A percentile compares a stretch with the other conserved stretches of the same genome.
Evolutionary conservation across 306 rosid genomes (phyloP).

Genomic region (Vigna unguiculata): DNA sequence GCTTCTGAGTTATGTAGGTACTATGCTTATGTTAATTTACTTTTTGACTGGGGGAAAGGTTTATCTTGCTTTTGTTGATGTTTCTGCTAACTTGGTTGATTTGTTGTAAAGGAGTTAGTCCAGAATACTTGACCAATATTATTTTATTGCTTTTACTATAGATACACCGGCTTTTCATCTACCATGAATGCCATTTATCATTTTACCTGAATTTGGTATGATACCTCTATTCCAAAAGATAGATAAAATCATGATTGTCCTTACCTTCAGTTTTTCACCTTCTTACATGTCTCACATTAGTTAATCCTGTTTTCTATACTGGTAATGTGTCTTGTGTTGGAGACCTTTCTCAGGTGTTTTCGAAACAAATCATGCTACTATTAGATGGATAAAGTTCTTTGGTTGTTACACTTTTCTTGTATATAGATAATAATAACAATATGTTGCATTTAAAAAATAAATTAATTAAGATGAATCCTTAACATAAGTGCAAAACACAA

Average conservation of each 20-base stretch:
- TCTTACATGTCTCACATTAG: neutral
- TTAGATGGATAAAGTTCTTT: constrained; percentile 5
- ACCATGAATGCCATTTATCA: neutral
- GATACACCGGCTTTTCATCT: neutral
- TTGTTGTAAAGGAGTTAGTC: neutral
- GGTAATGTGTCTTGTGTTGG: neutral
- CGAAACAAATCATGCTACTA: neutral
- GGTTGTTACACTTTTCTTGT: neutral
- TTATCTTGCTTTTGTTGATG: constrained; percentile 11
- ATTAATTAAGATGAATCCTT: constrained; percentile 7
- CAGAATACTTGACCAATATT: neutral
- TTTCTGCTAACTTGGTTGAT: neutral
- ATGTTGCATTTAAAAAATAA: neutral
- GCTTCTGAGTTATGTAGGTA: neutral
- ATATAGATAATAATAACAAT: neutral
- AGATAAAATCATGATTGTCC: constrained; percentile 14
- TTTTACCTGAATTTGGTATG: neutral
- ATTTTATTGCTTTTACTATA: constrained; percentile 7
- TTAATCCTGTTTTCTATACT: neutral
- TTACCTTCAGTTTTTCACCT: neutral
- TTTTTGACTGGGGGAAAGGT: neutral
- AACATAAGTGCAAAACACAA: neutral
- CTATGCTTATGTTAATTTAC: neutral
- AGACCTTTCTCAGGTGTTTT: neutral
- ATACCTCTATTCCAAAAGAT: neutral